Conservation (phyloP, 495 filamentous ascomycete species). For the Evansstolkia leycettana region DNA sequence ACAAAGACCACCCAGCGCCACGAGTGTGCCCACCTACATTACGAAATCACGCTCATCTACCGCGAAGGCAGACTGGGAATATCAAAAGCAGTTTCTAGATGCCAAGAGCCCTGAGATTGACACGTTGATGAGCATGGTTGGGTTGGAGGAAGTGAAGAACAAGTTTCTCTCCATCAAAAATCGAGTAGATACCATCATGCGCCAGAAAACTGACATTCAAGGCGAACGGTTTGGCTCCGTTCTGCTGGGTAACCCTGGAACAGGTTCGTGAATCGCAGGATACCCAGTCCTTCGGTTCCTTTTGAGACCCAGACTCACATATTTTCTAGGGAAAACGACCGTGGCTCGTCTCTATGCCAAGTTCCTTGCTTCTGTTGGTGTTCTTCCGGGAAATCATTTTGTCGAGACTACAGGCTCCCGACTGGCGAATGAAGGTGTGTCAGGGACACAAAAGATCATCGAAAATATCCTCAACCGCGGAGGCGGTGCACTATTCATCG, state of each 20-base stretch:
- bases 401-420: constrained; percentile 57
- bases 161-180: constrained; percentile 52
- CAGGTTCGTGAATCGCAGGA: constrained; percentile 33
- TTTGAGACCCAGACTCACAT: not conserved
- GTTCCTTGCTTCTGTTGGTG: constrained; percentile 49
- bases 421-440: constrained; percentile 52
- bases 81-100: constrained; percentile 38
- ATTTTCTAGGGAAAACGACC: constrained; percentile 61
- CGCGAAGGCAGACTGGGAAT: constrained; percentile 46
- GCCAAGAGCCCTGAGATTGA: constrained; percentile 48
- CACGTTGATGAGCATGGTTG: constrained; percentile 56
- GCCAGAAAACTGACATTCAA: constrained; percentile 44
- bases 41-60: constrained; percentile 8
- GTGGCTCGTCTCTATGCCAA: constrained; percentile 66
- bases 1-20: constrained; percentile 1
- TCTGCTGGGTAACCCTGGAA: constrained; percentile 71
- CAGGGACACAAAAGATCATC: constrained; percentile 44
- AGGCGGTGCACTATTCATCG: constrained; percentile 59
- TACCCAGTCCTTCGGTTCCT: constrained; percentile 2
- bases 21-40: not conserved
- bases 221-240: constrained; percentile 49
- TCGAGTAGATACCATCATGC: constrained; percentile 46
- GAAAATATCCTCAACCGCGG: constrained; percentile 39
- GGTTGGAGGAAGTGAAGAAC: constrained; percentile 57
- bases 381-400: constrained; percentile 39